Evolutionary conservation across 116 monocot genomes (phyloP), one percentile per base, ranked within the genome.

Genomic region (Zostera marina): DNA sequence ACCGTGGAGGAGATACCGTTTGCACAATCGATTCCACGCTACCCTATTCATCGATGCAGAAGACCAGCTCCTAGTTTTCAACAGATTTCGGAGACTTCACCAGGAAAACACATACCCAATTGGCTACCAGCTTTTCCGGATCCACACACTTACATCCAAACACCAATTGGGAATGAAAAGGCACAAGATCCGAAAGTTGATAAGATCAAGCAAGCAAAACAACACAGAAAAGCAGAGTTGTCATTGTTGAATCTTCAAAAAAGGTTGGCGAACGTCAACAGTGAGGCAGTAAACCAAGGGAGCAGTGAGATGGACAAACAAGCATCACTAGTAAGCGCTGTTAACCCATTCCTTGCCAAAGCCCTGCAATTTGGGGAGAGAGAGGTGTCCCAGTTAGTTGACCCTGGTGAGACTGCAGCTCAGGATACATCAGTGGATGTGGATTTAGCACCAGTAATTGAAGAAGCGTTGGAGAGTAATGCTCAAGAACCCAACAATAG

Each of bases 231-330:
- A 68, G 78, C 76, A 2, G 87, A 81, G 45, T 62, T 61, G 58
- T 89, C 96, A 2, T 66, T 96, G 65, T 56, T 89, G 11, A 80
- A 66, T 60, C 74, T 96, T 54, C 85, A 96, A 62, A 73, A 78
- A 60, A 63, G 75, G 32, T 63, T 96, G 42, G 60, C 72, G 46
- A 52, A 39, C 46, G 60, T 70, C 43, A 52, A 39, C 46, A 65
- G 17, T 56, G 70, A 48, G 16, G 22, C 72, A 14, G 43, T 21
- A 15, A 63, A 47, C 51, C 71, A 63, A 16, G 25, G 3, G n/a
- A 62, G 41, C 41, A 53, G 22, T 48, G 72, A 41, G 17, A 96
- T 78, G 61, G 96, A 72, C 12, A 96, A 76, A 56, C 77, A 75
- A 58, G 62, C 73, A 14, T 9, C 45, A 17, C n/a, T 3, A 19